Evolutionary conservation across 345 rosid species (phyloP).

Genomic region (Linum tenue): DNA sequence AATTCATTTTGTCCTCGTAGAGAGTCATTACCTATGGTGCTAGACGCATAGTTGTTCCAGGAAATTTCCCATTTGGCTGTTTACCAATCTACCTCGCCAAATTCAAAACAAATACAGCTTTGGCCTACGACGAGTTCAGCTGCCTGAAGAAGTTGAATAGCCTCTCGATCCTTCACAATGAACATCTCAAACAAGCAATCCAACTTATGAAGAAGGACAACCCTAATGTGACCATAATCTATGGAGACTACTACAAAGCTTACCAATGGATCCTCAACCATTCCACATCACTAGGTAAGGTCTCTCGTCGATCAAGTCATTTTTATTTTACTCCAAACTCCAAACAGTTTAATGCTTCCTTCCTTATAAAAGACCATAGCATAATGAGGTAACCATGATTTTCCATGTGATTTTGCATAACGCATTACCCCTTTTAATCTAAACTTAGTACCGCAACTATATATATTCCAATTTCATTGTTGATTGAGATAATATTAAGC

Average conservation of each 20-base stretch:
- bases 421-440: too few relatives aligned
- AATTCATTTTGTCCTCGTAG: conserved; percentile 12
- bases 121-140: conserved; percentile 8
- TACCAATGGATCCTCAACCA: conserved; percentile 10
- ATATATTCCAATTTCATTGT: too few relatives aligned
- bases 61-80: conserved; percentile 12
- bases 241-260: conserved; percentile 13
- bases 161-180: conserved; percentile 11
- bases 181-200: conserved; percentile 17
- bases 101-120: conserved; percentile 2
- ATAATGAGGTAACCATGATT: too few relatives aligned
- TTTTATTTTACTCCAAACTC: background rate
- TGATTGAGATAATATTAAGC: too few relatives aligned
- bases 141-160: conserved; percentile 12
- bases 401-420: too few relatives aligned
- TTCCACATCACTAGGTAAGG: background rate
- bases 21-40: conserved; percentile 13
- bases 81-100: conserved; percentile 6
- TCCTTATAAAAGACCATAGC: too few relatives aligned
- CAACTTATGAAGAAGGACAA: background rate
- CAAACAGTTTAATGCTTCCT: too few relatives aligned
- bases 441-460: too few relatives aligned
- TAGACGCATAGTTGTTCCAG: conserved; percentile 4
- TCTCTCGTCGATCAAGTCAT: background rate
- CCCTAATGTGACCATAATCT: conserved; percentile 10